Conservation (phyloP, 2,329 filamentous ascomycete species). For the Passalora sequoiae region DNA sequence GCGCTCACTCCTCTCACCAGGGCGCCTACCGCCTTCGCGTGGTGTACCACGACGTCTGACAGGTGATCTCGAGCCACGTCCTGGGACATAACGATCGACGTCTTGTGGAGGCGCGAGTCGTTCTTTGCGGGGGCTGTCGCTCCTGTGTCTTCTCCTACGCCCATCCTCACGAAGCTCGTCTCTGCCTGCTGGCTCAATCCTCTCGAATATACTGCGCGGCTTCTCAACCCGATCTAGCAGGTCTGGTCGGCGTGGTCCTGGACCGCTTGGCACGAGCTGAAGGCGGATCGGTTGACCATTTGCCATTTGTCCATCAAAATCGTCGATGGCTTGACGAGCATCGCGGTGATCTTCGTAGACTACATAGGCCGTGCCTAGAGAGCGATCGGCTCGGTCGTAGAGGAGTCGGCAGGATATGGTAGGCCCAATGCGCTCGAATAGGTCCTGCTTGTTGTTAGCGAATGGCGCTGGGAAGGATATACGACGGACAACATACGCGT, state of each 20-base stretch:
- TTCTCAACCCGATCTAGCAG: constrained; percentile 48
- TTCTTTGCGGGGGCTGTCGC: constrained; percentile 45
- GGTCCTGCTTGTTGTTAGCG: constrained; percentile 51
- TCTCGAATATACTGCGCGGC: constrained; percentile 60
- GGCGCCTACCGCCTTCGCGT: constrained; percentile 46
- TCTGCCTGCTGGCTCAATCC: constrained; percentile 44
- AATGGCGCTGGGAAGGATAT: neutral
- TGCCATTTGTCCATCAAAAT: constrained; percentile 87
- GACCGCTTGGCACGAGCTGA: constrained; percentile 57
- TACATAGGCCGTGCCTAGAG: constrained; percentile 77
- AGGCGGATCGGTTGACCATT: constrained; percentile 75
- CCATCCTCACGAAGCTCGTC: constrained; percentile 4
- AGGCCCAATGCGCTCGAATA: constrained; percentile 73
- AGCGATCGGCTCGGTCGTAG: constrained; percentile 85
- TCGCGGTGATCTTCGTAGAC: constrained; percentile 69
- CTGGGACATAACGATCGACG: constrained; percentile 76
- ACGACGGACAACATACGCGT: constrained; percentile 50
- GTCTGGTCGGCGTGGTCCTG: constrained; percentile 36
- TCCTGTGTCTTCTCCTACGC: constrained; percentile 31
- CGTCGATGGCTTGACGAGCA: constrained; percentile 66
- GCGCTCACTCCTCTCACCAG: constrained; percentile 42
- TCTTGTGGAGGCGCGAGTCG: constrained; percentile 59
- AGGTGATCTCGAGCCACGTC: constrained; percentile 50
- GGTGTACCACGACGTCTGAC: constrained; percentile 47
- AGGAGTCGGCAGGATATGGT: constrained; percentile 63